Evolutionary conservation across 2,329 filamentous ascomycete species (phyloP), one percentile per base, ranked within the genome.

Genomic region (Epichloe sylvatica): DNA sequence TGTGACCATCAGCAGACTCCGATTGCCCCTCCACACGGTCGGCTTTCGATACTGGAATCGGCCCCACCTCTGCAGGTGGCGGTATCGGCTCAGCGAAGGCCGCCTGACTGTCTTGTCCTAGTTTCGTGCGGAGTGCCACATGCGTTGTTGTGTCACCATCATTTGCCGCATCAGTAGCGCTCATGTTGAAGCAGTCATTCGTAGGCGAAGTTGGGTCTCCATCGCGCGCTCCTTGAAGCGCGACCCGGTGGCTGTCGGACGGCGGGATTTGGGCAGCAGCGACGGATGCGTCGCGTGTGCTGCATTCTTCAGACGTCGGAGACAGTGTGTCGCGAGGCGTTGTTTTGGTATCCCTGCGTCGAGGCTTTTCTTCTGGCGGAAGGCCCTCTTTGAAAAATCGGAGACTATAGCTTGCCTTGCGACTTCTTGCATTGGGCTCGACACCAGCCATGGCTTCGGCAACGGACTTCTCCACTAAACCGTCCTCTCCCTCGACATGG

Each of bases 331-430:
- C 72, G 49, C 68, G 68, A 9, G 58, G 54, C 0, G 57, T 53
- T 4, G 57, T 53, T 43, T 59, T 68, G 34, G 62, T 62, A 11
- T 80, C 79, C 55, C 70, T 75, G 56, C 72, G 75, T 56, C 74
- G 76, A 40, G 64, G 60, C 58, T 75, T 76, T 42, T 82, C 77
- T 48, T 80, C 75, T 3, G 63, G 60, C n/a, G 78, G 77, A 17
- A 82, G 65, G 35, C 78, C 80, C 62, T 83, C 79, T 53, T 78
- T 80, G 68, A 84, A 84, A 57, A 83, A 80, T 2, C 80, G 72
- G 51, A 84, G 66, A 55, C 78, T 81, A 62, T 83, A 80, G 57
- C 79, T 83, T 38, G 80, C 76, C 63, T 83, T 84, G 55, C 80
- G 76, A 58, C 80, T 86, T 48, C 80, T 76, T 43, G 76, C 75